Evolutionary conservation across 768 basidiomycete genomes (phyloP).

Genomic region (Suillus subluteus): DNA sequence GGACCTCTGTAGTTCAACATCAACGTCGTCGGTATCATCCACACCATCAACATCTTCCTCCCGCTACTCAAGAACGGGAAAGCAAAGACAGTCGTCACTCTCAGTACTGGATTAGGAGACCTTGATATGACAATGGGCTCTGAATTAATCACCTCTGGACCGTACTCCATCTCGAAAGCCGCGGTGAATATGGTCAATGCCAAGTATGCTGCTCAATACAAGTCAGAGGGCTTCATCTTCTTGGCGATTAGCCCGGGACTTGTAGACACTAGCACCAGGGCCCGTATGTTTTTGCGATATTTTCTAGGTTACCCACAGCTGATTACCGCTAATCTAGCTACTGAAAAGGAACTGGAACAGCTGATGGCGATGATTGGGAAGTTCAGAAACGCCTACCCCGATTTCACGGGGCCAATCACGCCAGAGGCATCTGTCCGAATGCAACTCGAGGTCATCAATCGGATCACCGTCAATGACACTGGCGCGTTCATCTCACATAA

Average conservation of each 20-base stretch:
- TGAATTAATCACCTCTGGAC: constrained; percentile 13
- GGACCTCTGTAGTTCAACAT: constrained; percentile 27
- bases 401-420: constrained; percentile 24
- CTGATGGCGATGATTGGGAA: constrained; percentile 14
- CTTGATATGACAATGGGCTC: constrained; percentile 24
- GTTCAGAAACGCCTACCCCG: constrained; percentile 16
- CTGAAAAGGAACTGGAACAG: constrained; percentile 13
- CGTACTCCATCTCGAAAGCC: constrained; percentile 43
- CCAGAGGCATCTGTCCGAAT: constrained; percentile 19
- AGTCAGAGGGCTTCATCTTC: constrained; percentile 39
- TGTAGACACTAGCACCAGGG: constrained; percentile 25
- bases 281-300: constrained; percentile 6
- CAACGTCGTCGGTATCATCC: constrained; percentile 41
- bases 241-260: constrained; percentile 42
- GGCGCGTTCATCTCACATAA: constrained; percentile 28
- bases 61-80: constrained; percentile 38
- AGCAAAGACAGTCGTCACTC: constrained; percentile 39
- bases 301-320: constrained; percentile 4
- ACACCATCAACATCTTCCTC: constrained; percentile 42
- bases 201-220: constrained; percentile 38
- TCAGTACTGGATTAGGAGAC: constrained; percentile 33
- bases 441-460: constrained; percentile 22
- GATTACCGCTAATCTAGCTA: constrained; percentile 7
- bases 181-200: constrained; percentile 40
- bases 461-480: constrained; percentile 16